Conservation (phyloP, 2,329 filamentous ascomycete species). For the Alternaria sp. region DNA sequence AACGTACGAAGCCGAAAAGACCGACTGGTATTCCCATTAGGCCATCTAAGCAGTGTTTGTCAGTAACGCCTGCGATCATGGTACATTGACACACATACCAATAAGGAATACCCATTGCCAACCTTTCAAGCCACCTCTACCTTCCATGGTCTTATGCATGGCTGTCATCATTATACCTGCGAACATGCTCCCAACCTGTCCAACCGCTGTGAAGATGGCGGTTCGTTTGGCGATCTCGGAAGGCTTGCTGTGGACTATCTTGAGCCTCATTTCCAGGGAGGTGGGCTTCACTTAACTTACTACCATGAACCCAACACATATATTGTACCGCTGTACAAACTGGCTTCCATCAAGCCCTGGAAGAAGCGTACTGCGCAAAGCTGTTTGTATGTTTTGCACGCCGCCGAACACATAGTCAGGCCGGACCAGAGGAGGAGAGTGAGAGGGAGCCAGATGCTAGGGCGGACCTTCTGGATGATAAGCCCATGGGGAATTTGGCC, state of each 20-base stretch:
- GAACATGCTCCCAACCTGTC: conserved; percentile 37
- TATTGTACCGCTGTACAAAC: conserved; percentile 32
- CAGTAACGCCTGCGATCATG: not conserved
- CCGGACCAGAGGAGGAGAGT: conserved; percentile 35
- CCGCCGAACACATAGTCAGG: conserved; percentile 37
- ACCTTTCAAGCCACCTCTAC: conserved; percentile 23
- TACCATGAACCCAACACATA: conserved; percentile 39
- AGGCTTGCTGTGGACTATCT: conserved; percentile 21
- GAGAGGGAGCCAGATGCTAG: conserved; percentile 34
- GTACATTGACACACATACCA: conserved; percentile 12
- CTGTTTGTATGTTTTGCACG: conserved; percentile 32
- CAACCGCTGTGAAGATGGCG: conserved; percentile 36
- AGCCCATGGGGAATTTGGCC: conserved; percentile 34
- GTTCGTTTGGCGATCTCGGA: conserved; percentile 36
- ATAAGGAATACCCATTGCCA: conserved; percentile 41
- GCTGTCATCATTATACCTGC: conserved; percentile 40
- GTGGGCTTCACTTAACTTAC: conserved; percentile 22
- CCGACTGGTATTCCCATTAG: conserved; percentile 34
- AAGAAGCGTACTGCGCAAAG: conserved; percentile 34
- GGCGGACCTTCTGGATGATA: conserved; percentile 34
- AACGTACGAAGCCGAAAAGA: conserved; percentile 31
- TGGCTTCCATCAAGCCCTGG: conserved; percentile 32
- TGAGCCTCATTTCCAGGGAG: not conserved
- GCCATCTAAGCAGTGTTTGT: conserved; percentile 21
- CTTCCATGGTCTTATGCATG: conserved; percentile 34